Evolutionary conservation across 148 eudicot genomes (phyloP).

Genomic region (Vaccinium macrocarpon): DNA sequence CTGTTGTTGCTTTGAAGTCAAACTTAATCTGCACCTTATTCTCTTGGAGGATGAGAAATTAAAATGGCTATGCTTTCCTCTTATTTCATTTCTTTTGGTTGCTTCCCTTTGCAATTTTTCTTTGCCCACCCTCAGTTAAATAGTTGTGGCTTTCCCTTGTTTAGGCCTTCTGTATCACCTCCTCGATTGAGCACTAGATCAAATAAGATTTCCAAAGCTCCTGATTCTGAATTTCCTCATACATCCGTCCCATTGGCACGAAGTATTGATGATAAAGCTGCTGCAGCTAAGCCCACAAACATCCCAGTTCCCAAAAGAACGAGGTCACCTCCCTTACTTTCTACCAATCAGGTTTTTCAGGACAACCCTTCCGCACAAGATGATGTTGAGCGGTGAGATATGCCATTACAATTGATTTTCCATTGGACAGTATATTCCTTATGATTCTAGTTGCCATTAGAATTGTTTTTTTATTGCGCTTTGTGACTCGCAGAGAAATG

Average conservation of each 20-base stretch:
- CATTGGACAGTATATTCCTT: neutral
- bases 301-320: slow-evolving; percentile 57
- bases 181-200: slow-evolving; percentile 34
- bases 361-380: slow-evolving; percentile 35
- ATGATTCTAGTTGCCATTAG: slow-evolving; percentile 7
- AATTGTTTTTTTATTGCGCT: slow-evolving; percentile 13
- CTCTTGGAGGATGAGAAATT: neutral
- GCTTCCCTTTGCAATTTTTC: neutral
- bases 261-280: slow-evolving; percentile 32
- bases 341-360: slow-evolving; percentile 40
- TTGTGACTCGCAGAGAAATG: slow-evolving; percentile 55
- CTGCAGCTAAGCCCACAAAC: slow-evolving; percentile 27
- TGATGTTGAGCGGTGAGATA: slow-evolving; percentile 53
- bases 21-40: neutral
- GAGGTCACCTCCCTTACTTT: slow-evolving; percentile 56
- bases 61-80: neutral
- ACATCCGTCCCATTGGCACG: slow-evolving; percentile 31
- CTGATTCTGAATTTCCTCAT: slow-evolving; percentile 21
- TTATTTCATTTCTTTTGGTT: neutral
- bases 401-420: neutral
- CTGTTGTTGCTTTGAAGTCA: neutral
- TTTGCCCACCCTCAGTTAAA: slow-evolving; percentile 4
- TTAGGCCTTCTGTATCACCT: slow-evolving; percentile 50
- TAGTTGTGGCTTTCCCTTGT: slow-evolving; percentile 14
- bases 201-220: slow-evolving; percentile 23